Evolutionary conservation across 192 early-diverging fungal species (phyloP), one percentile per base, ranked within the genome.

Genomic region (Lobosporangium transversale): DNA sequence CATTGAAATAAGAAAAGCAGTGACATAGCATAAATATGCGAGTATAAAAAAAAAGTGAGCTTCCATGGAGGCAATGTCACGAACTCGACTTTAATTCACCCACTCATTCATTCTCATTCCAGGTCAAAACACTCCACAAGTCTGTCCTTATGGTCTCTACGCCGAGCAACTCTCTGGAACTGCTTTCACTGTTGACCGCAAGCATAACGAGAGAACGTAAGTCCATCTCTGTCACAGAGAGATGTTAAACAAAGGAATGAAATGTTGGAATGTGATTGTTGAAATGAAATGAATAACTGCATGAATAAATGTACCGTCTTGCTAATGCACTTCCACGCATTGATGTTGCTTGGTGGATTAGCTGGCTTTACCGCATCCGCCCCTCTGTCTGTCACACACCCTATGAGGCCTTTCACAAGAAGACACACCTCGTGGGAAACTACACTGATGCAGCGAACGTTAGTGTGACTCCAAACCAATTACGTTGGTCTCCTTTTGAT

Each of bases 321-420:
- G n/a, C n/a, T n/a, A n/a, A n/a, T n/a, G n/a, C n/a, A n/a, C n/a
- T n/a, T n/a, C n/a, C n/a, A n/a, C n/a, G n/a, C n/a, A n/a, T n/a
- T n/a, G n/a, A n/a, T n/a, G n/a, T n/a, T n/a, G n/a, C n/a, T n/a
- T n/a, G n/a, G n/a, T n/a, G n/a, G n/a, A n/a, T n/a, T 74, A 92
- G 90, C 58, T 99, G 97, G 97, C 79, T 99, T 32, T 99, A 99
- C 80, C 94, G 97, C 66, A 94, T 99, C 75, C 92, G 88, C 27
- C 95, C 97, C 17, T 94, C 95, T 0, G 95, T 94, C 24, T 83
- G 86, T 58, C 97, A 98, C 56, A 71, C 66, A 3, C 94, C 95
- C 1, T 96, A 91, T 69, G 47, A 70, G 59, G 62, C 71, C 70
- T 35, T 40, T 30, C 49, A 35, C 10, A 48, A 33, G 12, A 63